phyloP scores from a whole-genome alignment of 2,329 filamentous ascomycete genomes.

The Davidsoniella neocaledoniae region DNA sequence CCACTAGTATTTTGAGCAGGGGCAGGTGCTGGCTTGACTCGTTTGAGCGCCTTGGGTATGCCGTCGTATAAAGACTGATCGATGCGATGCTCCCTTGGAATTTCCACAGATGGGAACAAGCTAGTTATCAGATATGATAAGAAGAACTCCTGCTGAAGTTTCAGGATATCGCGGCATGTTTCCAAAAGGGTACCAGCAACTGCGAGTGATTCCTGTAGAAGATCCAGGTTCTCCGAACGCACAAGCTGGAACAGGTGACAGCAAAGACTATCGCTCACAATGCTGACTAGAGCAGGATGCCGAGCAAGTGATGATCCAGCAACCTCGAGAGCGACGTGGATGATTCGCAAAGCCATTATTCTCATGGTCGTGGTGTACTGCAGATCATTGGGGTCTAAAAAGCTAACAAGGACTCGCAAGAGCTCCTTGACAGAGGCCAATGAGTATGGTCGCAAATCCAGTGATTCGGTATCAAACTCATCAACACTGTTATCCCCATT shows the following conservation, averaged over 20 bases:
- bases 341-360: constrained; percentile 92
- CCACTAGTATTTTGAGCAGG: constrained; percentile 40
- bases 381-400: constrained; percentile 81
- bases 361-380: constrained; percentile 90
- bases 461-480: constrained; percentile 22
- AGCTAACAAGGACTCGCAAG: constrained; percentile 82
- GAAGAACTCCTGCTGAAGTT: constrained; percentile 92
- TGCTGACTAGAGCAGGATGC: constrained; percentile 69
- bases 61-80: constrained; percentile 84
- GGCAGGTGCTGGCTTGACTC: constrained; percentile 49
- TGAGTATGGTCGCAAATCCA: constrained; percentile 72
- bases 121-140: constrained; percentile 88
- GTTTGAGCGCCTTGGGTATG: constrained; percentile 77
- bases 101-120: constrained; percentile 83
- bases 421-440: constrained; percentile 87
- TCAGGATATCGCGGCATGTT: constrained; percentile 78
- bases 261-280: constrained; percentile 87
- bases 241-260: constrained; percentile 92
- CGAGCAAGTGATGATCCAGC: constrained; percentile 87
- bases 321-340: constrained; percentile 92
- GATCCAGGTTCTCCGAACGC: constrained; percentile 86
- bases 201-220: constrained; percentile 80
- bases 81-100: constrained; percentile 77
- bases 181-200: constrained; percentile 82
- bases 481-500: constrained; percentile 5